Evolutionary conservation across 345 rosid genomes (phyloP).

Genomic region (Laguncularia racemosa): DNA sequence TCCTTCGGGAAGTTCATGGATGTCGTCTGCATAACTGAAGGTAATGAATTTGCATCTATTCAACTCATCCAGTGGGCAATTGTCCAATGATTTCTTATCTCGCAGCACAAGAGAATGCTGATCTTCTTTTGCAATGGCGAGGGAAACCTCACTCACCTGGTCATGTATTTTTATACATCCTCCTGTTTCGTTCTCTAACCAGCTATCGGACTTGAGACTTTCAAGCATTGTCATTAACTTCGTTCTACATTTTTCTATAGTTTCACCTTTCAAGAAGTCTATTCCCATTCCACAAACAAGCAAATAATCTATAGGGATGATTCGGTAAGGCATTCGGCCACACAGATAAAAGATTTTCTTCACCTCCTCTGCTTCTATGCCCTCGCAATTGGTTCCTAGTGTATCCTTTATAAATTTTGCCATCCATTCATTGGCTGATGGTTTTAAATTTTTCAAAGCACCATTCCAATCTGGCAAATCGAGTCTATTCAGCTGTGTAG

Average conservation of each 20-base stretch:
- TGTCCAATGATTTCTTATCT: background rate
- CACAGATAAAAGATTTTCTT: background rate
- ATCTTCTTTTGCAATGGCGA: conserved; percentile 9
- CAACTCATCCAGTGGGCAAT: background rate
- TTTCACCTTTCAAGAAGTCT: conserved; percentile 8
- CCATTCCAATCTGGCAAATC: background rate
- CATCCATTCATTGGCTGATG: background rate
- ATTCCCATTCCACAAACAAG: conserved; percentile 12
- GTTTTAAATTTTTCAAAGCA: background rate
- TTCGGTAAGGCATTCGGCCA: background rate
- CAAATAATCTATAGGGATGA: background rate
- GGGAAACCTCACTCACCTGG: conserved; percentile 9
- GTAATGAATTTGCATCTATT: conserved; percentile 1
- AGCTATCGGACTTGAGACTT: conserved; percentile 13
- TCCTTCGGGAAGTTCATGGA: conserved; percentile 7
- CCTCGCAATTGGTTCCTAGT: background rate
- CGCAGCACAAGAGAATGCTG: background rate
- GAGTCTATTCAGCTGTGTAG: too few relatives aligned
- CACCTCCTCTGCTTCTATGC: background rate
- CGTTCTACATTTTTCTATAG: conserved; percentile 2
- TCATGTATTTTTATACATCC: conserved; percentile 17
- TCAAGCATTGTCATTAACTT: background rate
- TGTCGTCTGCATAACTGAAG: background rate
- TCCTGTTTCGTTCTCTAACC: conserved; percentile 4
- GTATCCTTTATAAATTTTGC: background rate